Evolutionary conservation across 176 grass and related monocot genomes (phyloP).

Genomic region (Typha latifolia): DNA sequence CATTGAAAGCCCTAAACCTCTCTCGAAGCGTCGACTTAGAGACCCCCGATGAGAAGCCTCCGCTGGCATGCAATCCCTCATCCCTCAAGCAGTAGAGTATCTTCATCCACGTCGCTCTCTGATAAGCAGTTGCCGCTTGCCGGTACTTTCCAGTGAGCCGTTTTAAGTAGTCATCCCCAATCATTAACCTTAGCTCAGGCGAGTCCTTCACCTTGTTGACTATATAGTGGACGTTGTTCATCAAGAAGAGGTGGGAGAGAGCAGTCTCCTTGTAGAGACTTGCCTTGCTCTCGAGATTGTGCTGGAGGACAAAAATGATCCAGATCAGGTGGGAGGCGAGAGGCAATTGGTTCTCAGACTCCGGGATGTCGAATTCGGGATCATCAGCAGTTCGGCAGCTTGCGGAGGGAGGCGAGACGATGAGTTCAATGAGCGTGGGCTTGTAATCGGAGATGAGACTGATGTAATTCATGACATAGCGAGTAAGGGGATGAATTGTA

Average conservation of each 20-base stretch:
- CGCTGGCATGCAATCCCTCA: slow-evolving; percentile 77
- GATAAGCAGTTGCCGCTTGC: slow-evolving; percentile 51
- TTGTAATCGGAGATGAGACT: slow-evolving; percentile 85
- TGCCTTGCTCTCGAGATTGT: slow-evolving; percentile 75
- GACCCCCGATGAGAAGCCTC: slow-evolving; percentile 68
- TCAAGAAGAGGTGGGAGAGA: slow-evolving; percentile 63
- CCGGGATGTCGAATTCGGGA: slow-evolving; percentile 52
- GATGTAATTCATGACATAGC: slow-evolving; percentile 96
- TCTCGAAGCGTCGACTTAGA: slow-evolving; percentile 70
- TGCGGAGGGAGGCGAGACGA: slow-evolving; percentile 52
- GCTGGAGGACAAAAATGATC: slow-evolving; percentile 72
- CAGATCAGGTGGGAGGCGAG: slow-evolving; percentile 72
- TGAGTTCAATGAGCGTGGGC: slow-evolving; percentile 53
- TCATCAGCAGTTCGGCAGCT: slow-evolving; percentile 16
- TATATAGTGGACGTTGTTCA: slow-evolving; percentile 98
- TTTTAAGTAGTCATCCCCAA: slow-evolving; percentile 66
- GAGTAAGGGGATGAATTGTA: slow-evolving; percentile 79
- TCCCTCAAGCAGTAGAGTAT: slow-evolving; percentile 74
- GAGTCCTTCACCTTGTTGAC: slow-evolving; percentile 80
- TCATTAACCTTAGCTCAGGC: slow-evolving; percentile 43
- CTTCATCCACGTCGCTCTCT: slow-evolving; percentile 69
- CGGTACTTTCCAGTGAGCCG: slow-evolving; percentile 52
- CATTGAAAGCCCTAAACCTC: slow-evolving; percentile 84
- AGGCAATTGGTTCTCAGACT: slow-evolving; percentile 52
- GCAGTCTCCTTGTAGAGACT: slow-evolving; percentile 60